phyloP scores from a whole-genome alignment of 148 eudicot genomes.

The Euryodendron excelsum region DNA sequence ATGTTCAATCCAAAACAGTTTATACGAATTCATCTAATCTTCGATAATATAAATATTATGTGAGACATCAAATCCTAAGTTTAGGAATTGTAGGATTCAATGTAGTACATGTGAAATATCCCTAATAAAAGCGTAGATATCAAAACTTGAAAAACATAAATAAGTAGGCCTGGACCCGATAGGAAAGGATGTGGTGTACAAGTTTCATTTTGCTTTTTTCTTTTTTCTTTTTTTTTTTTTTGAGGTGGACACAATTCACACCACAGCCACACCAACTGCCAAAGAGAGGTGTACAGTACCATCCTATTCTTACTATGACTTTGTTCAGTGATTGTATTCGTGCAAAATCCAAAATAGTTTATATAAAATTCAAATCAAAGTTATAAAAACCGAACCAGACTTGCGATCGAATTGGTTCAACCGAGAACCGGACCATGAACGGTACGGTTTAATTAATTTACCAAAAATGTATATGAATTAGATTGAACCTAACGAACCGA shows the following conservation, averaged over 20 bases:
- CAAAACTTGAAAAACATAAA: not conserved
- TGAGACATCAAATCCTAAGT: not conserved
- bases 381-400: too few relatives aligned
- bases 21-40: not conserved
- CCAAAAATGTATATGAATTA: too few relatives aligned
- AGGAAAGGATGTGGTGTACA: not conserved
- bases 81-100: not conserved
- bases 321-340: too few relatives aligned
- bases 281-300: not conserved
- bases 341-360: not conserved
- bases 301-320: too few relatives aligned
- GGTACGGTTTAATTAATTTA: too few relatives aligned
- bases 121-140: not conserved
- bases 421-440: too few relatives aligned
- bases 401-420: too few relatives aligned
- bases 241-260: too few relatives aligned
- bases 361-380: too few relatives aligned
- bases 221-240: too few relatives aligned
- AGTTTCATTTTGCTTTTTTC: too few relatives aligned
- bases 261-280: not conserved
- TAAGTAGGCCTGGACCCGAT: not conserved
- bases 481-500: too few relatives aligned
- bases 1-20: not conserved
- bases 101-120: not conserved
- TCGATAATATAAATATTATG: not conserved